A percentile compares a stretch with the other conserved stretches of the same genome.
Evolutionary conservation across 768 basidiomycete genomes (phyloP).

Genomic region (Cystobasidium tubakii): DNA sequence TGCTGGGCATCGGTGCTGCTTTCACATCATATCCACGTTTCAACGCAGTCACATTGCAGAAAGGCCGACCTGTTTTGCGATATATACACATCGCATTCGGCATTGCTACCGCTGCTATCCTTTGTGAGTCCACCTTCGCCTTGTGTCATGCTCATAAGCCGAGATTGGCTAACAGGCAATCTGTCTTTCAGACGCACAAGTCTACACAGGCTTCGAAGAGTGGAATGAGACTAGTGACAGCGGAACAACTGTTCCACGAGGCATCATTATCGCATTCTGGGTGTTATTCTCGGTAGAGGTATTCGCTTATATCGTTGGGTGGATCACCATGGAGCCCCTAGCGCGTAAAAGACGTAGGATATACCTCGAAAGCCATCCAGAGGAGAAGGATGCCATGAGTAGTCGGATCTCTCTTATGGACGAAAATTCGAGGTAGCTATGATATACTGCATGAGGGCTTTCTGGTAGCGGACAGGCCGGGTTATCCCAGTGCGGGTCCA

Average conservation of each 20-base stretch:
- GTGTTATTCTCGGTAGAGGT: constrained; percentile 23
- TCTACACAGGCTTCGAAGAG: constrained; percentile 33
- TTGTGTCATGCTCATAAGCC: too few relatives aligned
- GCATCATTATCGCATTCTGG: constrained; percentile 31
- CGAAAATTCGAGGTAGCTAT: not conserved
- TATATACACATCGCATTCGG: constrained; percentile 31
- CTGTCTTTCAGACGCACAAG: not conserved
- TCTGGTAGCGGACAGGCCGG: too few relatives aligned
- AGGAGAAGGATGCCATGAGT: not conserved
- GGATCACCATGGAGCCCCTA: constrained; percentile 28
- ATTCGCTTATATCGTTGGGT: constrained; percentile 27
- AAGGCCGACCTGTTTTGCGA: not conserved
- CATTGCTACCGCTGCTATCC: constrained; percentile 25
- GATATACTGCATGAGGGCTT: too few relatives aligned
- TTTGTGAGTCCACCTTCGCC: constrained; percentile 33
- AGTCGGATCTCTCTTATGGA: not conserved
- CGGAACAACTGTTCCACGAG: not conserved
- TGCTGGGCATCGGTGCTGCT: not conserved
- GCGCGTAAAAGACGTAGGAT: constrained; percentile 15
- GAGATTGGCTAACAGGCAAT: not conserved
- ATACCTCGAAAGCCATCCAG: not conserved
- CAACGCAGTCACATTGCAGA: constrained; percentile 31
- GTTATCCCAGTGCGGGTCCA: too few relatives aligned
- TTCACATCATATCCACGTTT: not conserved
- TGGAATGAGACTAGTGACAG: constrained; percentile 30